These are phyloP conservation scores for Suillus weaverae DNA, from an alignment of 768 basidiomycete genomes.

Conservation along the genomic window DNA sequence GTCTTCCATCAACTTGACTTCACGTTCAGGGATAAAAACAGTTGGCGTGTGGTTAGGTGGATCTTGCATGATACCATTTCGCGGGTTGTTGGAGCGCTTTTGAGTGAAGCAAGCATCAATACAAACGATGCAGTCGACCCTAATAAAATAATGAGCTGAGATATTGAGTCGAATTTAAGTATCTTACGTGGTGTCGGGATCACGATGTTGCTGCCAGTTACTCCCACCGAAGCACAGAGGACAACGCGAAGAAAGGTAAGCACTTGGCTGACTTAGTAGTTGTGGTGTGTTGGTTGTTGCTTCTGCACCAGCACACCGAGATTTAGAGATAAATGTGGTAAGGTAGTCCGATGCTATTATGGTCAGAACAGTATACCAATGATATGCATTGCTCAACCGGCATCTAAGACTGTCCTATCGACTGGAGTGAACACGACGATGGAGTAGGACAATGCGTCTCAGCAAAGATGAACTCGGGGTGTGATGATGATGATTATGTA, in stretches of 20 bases:
- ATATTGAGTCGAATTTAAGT: background rate
- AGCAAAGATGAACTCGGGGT: too few relatives aligned
- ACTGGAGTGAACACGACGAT: background rate
- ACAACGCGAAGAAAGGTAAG: constrained; percentile 23
- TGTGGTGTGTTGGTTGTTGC: too few relatives aligned
- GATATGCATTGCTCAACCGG: constrained; percentile 23
- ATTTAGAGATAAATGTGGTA: background rate
- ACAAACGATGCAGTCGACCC: constrained; percentile 19
- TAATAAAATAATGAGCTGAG: background rate
- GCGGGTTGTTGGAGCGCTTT: constrained; percentile 16
- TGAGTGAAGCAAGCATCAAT: constrained; percentile 37
- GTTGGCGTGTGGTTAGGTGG: constrained; percentile 1
- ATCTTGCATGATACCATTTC: background rate
- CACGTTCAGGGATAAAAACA: background rate
- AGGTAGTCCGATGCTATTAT: background rate
- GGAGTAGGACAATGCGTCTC: too few relatives aligned
- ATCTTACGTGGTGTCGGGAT: background rate
- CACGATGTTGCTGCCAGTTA: background rate
- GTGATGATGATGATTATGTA: too few relatives aligned
- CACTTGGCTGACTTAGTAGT: constrained; percentile 10
- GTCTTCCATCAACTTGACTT: constrained; percentile 5
- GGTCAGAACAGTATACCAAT: constrained; percentile 21
- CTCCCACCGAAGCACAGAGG: constrained; percentile 30
- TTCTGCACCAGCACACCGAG: background rate
- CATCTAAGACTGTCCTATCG: constrained; percentile 24